phyloP scores from a whole-genome alignment of 2,329 filamentous ascomycete species.

The Diaporthe citrichinensis region DNA sequence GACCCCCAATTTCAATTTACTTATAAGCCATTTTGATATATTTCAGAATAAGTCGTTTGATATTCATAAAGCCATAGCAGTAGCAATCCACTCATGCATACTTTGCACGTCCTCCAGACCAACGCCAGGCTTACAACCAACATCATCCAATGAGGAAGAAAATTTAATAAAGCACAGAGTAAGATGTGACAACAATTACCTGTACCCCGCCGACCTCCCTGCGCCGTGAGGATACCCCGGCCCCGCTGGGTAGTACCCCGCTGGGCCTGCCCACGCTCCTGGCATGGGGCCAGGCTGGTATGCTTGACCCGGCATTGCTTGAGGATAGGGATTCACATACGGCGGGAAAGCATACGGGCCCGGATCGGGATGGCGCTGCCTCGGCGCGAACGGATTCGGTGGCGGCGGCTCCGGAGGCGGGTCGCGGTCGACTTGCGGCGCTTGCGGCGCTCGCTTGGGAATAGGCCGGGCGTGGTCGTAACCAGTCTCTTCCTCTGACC shows the following conservation, averaged over 20 bases:
- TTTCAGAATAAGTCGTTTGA: not conserved
- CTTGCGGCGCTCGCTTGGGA: slow-evolving; percentile 7
- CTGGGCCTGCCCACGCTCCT: not conserved
- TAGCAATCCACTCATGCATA: not conserved
- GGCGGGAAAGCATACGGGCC: not conserved
- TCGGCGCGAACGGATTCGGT: not conserved
- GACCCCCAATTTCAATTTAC: too few species aligned
- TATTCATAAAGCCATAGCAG: not conserved
- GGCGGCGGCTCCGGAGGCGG: not conserved
- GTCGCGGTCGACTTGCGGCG: not conserved
- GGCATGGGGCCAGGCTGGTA: not conserved
- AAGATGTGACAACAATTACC: not conserved
- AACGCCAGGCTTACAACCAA: not conserved
- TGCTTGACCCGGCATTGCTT: not conserved
- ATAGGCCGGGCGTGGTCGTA: not conserved
- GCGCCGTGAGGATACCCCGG: not conserved
- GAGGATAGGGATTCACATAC: not conserved
- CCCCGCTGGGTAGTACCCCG: not conserved
- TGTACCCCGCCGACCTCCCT: slow-evolving; percentile 3
- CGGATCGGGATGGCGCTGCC: not conserved
- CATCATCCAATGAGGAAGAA: not conserved
- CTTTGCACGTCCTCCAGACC: not conserved
- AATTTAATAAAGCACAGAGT: not conserved
- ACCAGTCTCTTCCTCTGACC: not conserved
- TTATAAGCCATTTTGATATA: not conserved